Conservation (phyloP, 139 green algal genomes). For the Micractinium conductrix region DNA sequence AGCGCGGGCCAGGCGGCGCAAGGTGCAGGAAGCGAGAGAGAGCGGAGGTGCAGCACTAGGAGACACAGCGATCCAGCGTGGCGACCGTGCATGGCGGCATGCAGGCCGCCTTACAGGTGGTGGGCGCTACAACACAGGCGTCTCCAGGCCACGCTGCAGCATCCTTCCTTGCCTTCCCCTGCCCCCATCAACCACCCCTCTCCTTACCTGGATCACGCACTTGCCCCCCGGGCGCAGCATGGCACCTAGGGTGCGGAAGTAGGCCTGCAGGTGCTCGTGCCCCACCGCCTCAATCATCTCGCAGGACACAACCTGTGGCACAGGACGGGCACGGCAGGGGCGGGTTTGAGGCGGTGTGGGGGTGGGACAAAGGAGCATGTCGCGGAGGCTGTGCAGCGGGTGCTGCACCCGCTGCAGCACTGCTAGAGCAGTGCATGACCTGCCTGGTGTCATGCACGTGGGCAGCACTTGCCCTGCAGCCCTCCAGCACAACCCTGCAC, state of each 20-base stretch:
- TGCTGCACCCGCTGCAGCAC: background rate
- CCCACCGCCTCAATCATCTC: slow-evolving; percentile 99
- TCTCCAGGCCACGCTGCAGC: no score
- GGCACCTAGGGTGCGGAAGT: slow-evolving; percentile 80
- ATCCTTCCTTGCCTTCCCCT: no score
- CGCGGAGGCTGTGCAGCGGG: background rate
- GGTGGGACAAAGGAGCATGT: no score
- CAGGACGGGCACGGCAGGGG: background rate
- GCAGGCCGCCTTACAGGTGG: no score
- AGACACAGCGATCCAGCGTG: no score
- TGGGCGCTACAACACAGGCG: no score
- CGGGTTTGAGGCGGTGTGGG: background rate
- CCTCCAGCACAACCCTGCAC: background rate
- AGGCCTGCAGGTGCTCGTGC: slow-evolving; percentile 88
- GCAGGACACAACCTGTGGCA: slow-evolving; percentile 64
- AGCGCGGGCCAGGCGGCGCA: no score
- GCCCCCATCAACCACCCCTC: no score
- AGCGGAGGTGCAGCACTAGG: no score
- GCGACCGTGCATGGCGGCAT: no score
- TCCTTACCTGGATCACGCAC: slow-evolving; percentile 76
- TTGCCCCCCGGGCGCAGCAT: slow-evolving; percentile 82
- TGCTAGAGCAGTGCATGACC: background rate
- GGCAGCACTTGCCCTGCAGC: background rate
- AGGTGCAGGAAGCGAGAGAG: no score
- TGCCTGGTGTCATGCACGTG: no score